A percentile compares a stretch with the other conserved stretches of the same genome.
phyloP scores from a whole-genome alignment of 495 filamentous ascomycete genomes.

The Achaetomiella virescens region DNA sequence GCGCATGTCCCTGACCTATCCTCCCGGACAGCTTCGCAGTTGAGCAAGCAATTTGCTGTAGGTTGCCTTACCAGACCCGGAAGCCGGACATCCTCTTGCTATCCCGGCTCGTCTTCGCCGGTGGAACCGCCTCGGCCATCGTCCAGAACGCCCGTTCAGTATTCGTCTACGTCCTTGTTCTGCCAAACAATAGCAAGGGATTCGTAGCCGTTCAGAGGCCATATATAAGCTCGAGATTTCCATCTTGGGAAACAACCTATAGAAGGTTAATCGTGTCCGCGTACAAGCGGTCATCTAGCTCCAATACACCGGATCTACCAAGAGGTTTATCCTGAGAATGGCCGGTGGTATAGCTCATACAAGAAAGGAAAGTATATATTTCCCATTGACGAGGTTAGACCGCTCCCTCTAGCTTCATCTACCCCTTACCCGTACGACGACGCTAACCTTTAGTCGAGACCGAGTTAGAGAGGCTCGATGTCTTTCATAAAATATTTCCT shows the following conservation, averaged over 20 bases:
- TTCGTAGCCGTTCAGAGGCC: background rate
- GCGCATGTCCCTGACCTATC: too few species aligned
- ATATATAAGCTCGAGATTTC: constrained; percentile 2
- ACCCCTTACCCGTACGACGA: background rate
- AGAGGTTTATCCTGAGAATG: constrained; percentile 47
- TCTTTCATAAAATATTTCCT: constrained; percentile 71
- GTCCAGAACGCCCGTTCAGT: background rate
- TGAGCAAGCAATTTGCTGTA: too few species aligned
- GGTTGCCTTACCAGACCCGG: too few species aligned
- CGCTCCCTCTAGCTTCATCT: background rate
- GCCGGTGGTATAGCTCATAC: constrained; percentile 50
- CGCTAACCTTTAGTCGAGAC: constrained; percentile 30
- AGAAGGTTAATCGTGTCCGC: background rate
- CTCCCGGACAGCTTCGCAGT: too few species aligned
- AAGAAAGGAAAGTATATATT: constrained; percentile 55
- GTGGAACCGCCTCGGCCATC: background rate
- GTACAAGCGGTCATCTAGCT: background rate
- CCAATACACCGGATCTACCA: background rate
- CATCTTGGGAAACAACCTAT: too few species aligned
- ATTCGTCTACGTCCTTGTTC: background rate
- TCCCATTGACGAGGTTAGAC: constrained; percentile 53
- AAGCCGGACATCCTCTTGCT: background rate
- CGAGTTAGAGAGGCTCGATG: constrained; percentile 71
- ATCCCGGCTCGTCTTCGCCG: background rate
- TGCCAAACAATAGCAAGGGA: constrained; percentile 2